Conservation (phyloP, 202 grass and related monocot species). For the Zizania palustris region DNA sequence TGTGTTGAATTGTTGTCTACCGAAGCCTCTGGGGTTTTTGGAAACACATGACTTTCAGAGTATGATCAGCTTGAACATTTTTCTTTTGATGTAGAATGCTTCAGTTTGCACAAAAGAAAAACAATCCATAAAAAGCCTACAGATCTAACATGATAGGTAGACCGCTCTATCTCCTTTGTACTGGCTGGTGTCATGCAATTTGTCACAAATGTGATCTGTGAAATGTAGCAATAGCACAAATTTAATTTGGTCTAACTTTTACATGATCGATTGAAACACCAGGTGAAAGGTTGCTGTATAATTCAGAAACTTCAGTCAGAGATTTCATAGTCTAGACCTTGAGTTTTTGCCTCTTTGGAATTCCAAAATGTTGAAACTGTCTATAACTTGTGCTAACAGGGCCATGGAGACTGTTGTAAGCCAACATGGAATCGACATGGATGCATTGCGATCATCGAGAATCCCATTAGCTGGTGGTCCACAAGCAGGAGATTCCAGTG, state of each 20-base stretch:
- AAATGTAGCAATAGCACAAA: not conserved
- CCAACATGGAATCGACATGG: conserved; percentile 96
- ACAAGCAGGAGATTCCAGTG: conserved; percentile 63
- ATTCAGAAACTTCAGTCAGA: not conserved
- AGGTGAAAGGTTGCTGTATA: not conserved
- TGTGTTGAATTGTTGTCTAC: not conserved
- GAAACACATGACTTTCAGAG: conserved; percentile 1
- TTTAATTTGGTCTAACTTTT: conserved; percentile 18
- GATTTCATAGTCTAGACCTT: conserved; percentile 16
- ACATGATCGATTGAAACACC: not conserved
- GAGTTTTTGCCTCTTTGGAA: conserved; percentile 12
- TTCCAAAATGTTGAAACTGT: conserved; percentile 9
- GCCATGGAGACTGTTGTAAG: conserved; percentile 97
- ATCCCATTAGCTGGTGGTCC: conserved; percentile 70
- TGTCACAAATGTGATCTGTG: conserved; percentile 5
- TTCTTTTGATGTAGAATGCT: not conserved
- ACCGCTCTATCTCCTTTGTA: conserved; percentile 19
- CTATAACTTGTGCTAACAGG: conserved; percentile 48
- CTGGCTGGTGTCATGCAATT: conserved; percentile 16
- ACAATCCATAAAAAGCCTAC: no score
- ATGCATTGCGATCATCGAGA: conserved; percentile 69
- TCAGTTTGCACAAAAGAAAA: not conserved
- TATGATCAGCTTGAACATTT: not conserved
- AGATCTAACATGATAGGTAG: not conserved
- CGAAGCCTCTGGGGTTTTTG: not conserved